Base-by-base conservation (phyloP, 2,329 filamentous ascomycete genomes). In the Aureobasidium musti region DNA sequence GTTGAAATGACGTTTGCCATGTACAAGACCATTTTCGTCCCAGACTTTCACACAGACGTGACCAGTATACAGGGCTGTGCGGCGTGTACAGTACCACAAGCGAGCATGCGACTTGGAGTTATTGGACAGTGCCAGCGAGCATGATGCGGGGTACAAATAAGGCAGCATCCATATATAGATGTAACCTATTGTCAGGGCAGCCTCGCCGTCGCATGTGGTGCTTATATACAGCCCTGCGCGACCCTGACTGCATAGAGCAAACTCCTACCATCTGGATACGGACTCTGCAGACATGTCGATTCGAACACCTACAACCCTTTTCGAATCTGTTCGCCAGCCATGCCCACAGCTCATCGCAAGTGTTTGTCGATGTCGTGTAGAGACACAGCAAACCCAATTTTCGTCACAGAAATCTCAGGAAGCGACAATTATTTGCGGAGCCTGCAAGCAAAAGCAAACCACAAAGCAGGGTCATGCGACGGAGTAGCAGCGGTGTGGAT, bases 171-270 rank as follows among this genome's bases (percentile, higher is more conserved):
- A 33, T 30, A 47, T 49, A 47, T 47, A 60, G 41, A n/a, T 41
- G 35, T 41, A 43, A 23, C n/a, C 3, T 21, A 47, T 13, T 8
- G 21, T 23, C 54, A 59, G 39, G 53, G 21, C 14, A 37, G 17
- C 35, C 53, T 41, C 21, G 53, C 21, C 5, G 37, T 26, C 35
- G 21, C 11, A 11, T 3, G 5, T n/a, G 19, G 6, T 26, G 33
- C 17, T 59, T 57, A 57, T 43, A 59, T 45, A 59, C 23, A 30
- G 23, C n/a, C 33, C 37, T 59, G 54, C 54, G 23, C 54, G 23
- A 59, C 54, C 54, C 54, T 59, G 35, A 21, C 54, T 45, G 54
- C 54, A 59, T 56, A 11, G 10, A 35, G 11, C 14, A 39, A 6
- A 39, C 35, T 39, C 28, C 1, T 30, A 17, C 33, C 13, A 17